phyloP scores from a whole-genome alignment of 768 basidiomycete genomes.

The Trametes cinnabarina region DNA sequence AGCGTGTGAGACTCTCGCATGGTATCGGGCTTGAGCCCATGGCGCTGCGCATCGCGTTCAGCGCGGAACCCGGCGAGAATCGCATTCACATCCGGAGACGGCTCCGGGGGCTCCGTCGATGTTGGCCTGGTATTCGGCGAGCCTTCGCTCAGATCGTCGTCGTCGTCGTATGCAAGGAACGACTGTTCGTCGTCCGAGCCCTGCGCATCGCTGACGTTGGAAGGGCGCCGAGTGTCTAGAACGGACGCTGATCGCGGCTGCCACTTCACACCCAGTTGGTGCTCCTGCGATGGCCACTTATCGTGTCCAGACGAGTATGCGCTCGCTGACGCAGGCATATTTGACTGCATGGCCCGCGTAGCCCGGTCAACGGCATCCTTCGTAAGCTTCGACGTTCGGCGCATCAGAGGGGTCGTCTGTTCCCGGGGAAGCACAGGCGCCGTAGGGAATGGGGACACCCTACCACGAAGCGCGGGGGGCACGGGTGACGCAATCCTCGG shows the following conservation, averaged over 20 bases:
- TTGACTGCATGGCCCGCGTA: neutral
- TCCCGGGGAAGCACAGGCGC: slow-evolving; percentile 29
- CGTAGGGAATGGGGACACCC: slow-evolving; percentile 21
- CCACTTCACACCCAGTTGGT: slow-evolving; percentile 22
- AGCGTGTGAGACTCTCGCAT: slow-evolving; percentile 12
- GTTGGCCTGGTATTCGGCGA: slow-evolving; percentile 8
- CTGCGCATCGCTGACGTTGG: neutral
- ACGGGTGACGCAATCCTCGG: slow-evolving; percentile 12
- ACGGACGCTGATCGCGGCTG: slow-evolving; percentile 25
- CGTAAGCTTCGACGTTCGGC: slow-evolving; percentile 20
- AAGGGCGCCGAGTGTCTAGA: slow-evolving; percentile 9
- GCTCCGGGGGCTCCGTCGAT: slow-evolving; percentile 9
- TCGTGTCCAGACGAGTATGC: slow-evolving; percentile 15
- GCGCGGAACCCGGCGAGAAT: slow-evolving; percentile 13
- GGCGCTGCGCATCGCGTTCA: neutral
- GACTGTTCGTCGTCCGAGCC: slow-evolving; percentile 7
- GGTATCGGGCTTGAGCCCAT: neutral
- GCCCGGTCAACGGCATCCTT: slow-evolving; percentile 12
- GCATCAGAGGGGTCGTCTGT: slow-evolving; percentile 22
- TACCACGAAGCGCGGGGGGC: slow-evolving; percentile 16
- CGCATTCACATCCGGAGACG: slow-evolving; percentile 14
- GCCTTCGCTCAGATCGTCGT: slow-evolving; percentile 11
- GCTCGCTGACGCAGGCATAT: slow-evolving; percentile 14
- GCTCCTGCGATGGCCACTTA: slow-evolving; percentile 13
- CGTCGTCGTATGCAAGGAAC: slow-evolving; percentile 18